A percentile compares a stretch with the other conserved stretches of the same genome.
phyloP scores from a whole-genome alignment of 2,329 filamentous ascomycete species.

The Verticillium tricorpus region DNA sequence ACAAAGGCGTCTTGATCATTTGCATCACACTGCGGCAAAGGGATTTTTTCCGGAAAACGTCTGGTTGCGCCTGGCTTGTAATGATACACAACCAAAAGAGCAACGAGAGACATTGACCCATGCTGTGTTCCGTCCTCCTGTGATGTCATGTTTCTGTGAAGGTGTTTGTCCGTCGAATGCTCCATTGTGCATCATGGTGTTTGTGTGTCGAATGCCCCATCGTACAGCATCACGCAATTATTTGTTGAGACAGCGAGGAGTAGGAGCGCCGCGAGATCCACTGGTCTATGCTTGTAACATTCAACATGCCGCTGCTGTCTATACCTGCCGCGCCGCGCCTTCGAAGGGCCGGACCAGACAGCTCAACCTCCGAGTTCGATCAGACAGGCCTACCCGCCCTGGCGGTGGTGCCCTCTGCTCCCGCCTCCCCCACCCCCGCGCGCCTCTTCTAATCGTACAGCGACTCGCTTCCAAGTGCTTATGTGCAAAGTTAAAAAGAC shows the following conservation, averaged over 20 bases:
- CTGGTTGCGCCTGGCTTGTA: slow-evolving; percentile 17
- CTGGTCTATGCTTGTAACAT: neutral
- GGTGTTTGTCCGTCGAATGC: neutral
- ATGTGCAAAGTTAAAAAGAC: slow-evolving; percentile 12
- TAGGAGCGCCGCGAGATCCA: neutral
- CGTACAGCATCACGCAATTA: neutral
- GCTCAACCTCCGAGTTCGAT: neutral
- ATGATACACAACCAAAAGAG: slow-evolving; percentile 15
- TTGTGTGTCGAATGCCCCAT: neutral
- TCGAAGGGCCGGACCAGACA: neutral
- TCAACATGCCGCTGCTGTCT: neutral
- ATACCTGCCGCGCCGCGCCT: neutral
- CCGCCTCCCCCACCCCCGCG: neutral
- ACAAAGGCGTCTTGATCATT: slow-evolving; percentile 18
- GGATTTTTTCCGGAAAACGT: slow-evolving; percentile 11
- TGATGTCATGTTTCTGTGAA: neutral
- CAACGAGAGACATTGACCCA: slow-evolving; percentile 14
- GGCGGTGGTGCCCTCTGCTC: neutral
- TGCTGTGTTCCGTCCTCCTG: neutral
- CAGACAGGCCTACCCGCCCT: neutral
- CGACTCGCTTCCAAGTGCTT: slow-evolving; percentile 25
- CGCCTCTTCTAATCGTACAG: neutral
- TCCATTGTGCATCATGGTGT: neutral
- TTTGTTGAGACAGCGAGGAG: neutral
- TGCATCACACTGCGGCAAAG: slow-evolving; percentile 16